Base-by-base conservation (phyloP, 441 rosid genomes). In the Sinapis alba region DNA sequence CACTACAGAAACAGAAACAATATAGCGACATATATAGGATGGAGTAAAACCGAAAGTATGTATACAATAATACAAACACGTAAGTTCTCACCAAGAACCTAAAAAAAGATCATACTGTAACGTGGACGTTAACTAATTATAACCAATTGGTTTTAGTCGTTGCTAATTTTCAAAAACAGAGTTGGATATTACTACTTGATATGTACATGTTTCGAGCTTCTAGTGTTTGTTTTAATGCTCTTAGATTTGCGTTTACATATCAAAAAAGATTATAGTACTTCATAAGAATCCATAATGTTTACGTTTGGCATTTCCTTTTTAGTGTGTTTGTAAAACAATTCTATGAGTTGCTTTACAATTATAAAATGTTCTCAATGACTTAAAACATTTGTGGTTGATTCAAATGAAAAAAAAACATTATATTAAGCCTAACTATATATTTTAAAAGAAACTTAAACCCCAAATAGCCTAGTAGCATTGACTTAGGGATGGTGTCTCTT, bases 11-110 rank as follows among this genome's bases (percentile, higher is more conserved):
- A 38, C 51, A 36, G 12, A 62, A 10, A 10, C 1, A 27, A 27
- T 1, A 13, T 15, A 51, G 24, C 18, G 15, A 72, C 21, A 72
- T 62, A 26, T 3, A 16, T n/a, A n/a, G n/a, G n/a, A n/a, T 10
- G 10, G 28, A 36, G 10, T 23, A 18, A 27, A 38, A 24, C 47
- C 23, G 57, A 27, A 61, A 24, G 16, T 21, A 54, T 54, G 41
- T 12, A 73, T 13, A 34, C 47, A 16, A 50, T 50, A 18, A 47
- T 47, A 47, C 47, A 19, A 64, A 41, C 64, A 62, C 56, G 70
- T 36, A 51, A 4, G n/a, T 32, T 51, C 16, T 50, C 47, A 43
- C 43, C 54, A 47, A 70, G 20, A 24, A 26, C 34, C 21, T 59
- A 27, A 7, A 59, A 27, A 27, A 0, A 27, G 3, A 7, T 50